phyloP scores from a whole-genome alignment of 257 asterid genomes.

The Nicotiana attenuata region DNA sequence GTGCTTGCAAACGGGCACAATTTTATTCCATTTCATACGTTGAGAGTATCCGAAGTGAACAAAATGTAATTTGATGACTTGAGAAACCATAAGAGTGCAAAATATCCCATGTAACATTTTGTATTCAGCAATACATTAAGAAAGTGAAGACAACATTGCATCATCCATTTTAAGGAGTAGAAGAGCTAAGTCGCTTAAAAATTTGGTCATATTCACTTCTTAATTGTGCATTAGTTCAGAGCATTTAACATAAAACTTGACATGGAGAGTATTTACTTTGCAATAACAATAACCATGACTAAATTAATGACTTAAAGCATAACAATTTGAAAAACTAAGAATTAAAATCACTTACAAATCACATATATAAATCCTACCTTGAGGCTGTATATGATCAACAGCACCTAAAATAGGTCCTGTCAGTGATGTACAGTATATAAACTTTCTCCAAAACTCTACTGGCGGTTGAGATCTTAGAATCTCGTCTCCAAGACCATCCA shows the following conservation, averaged over 20 bases:
- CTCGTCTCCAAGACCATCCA: conserved; percentile 81
- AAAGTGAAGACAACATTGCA: background rate
- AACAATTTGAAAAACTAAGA: background rate
- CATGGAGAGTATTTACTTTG: background rate
- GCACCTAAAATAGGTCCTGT: conserved; percentile 79
- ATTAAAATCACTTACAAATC: background rate
- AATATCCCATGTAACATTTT: background rate
- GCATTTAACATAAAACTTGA: background rate
- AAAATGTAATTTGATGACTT: background rate
- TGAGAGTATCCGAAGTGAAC: conserved; percentile 1
- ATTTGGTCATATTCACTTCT: background rate
- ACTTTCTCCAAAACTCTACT: conserved; percentile 93
- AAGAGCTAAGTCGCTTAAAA: background rate
- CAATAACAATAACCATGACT: background rate
- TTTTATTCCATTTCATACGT: background rate
- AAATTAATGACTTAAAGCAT: background rate
- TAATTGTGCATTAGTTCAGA: background rate
- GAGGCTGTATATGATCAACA: conserved; percentile 87
- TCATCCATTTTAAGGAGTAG: background rate
- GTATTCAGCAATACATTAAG: background rate
- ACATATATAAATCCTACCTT: conserved; percentile 42
- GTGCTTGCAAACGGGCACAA: too few species aligned
- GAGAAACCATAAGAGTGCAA: background rate
- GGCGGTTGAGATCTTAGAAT: conserved; percentile 78
- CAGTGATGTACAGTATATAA: conserved; percentile 79